These are phyloP conservation scores for Aspergillus ostianus DNA, from an alignment of 495 filamentous ascomycete species.

Conservation along the genomic window DNA sequence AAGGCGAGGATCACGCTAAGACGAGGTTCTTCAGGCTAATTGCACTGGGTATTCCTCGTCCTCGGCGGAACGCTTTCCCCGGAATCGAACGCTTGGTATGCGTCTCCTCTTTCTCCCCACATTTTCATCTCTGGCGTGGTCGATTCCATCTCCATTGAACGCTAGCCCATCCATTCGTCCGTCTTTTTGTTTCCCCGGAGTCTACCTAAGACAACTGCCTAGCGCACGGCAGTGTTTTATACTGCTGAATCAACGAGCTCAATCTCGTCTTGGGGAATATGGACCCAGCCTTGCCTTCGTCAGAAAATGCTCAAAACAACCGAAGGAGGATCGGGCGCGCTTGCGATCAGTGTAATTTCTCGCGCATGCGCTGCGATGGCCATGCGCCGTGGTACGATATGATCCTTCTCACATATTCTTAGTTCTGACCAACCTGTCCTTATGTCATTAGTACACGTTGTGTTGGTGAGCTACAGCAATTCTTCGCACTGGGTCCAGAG, in stretches of 20 bases:
- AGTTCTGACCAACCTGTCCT: not conserved
- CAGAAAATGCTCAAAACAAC: not conserved
- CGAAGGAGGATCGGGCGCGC: constrained; percentile 9
- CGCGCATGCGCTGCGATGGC: constrained; percentile 19
- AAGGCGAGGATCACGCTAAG: not conserved
- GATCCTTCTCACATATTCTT: not conserved
- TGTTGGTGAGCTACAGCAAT: not conserved
- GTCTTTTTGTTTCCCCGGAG: not conserved
- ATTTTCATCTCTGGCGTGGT: not conserved
- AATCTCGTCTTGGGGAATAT: not conserved
- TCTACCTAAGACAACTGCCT: not conserved
- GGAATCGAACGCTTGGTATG: not conserved
- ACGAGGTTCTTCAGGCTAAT: not conserved
- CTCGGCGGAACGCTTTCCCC: not conserved
- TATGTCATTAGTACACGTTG: constrained; percentile 3
- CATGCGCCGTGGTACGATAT: constrained; percentile 17
- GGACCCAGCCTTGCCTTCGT: not conserved
- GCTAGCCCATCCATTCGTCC: not conserved
- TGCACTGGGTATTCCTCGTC: not conserved
- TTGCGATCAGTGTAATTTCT: constrained; percentile 20
- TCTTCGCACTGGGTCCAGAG: not conserved
- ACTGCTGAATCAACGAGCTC: not conserved
- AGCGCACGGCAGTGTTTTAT: not conserved
- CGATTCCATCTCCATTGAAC: constrained; percentile 1
- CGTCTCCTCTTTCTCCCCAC: not conserved